These are phyloP conservation scores for Dactylella cylindrospora DNA, from an alignment of 2,329 filamentous ascomycete genomes.

Conservation along the genomic window DNA sequence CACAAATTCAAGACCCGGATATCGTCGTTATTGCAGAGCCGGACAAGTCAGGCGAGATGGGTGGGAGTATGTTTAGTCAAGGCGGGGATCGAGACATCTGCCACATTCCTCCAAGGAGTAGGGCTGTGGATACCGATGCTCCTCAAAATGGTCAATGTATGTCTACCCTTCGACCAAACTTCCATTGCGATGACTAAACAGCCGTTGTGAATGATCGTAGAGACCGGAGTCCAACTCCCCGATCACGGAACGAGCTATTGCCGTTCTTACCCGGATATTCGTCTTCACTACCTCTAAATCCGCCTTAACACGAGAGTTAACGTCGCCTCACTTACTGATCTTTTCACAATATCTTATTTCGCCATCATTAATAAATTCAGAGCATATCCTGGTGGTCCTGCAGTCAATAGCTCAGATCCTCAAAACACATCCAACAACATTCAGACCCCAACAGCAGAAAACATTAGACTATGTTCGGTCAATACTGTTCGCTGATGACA, in stretches of 20 bases:
- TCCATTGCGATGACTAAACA: neutral
- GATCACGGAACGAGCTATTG: constrained; percentile 39
- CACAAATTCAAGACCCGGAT: constrained; percentile 48
- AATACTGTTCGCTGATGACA: constrained; percentile 26
- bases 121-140: constrained; percentile 47
- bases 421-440: constrained; percentile 47
- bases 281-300: constrained; percentile 46
- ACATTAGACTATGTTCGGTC: constrained; percentile 17
- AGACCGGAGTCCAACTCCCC: constrained; percentile 45
- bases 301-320: constrained; percentile 47
- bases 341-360: constrained; percentile 42
- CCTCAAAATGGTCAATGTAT: constrained; percentile 45
- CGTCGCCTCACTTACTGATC: constrained; percentile 47
- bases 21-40: constrained; percentile 48
- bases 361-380: neutral
- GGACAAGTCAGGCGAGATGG: constrained; percentile 44
- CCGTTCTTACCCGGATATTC: constrained; percentile 46
- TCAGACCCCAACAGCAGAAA: constrained; percentile 46
- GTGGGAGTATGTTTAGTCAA: constrained; percentile 47
- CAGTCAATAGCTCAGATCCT: constrained; percentile 46
- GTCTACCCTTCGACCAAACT: neutral
- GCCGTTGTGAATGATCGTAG: constrained; percentile 14
- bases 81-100: constrained; percentile 45
- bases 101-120: constrained; percentile 43
- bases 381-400: constrained; percentile 26